Conservation (phyloP, 495 filamentous ascomycete species). For the Bryoglossum gracile region DNA sequence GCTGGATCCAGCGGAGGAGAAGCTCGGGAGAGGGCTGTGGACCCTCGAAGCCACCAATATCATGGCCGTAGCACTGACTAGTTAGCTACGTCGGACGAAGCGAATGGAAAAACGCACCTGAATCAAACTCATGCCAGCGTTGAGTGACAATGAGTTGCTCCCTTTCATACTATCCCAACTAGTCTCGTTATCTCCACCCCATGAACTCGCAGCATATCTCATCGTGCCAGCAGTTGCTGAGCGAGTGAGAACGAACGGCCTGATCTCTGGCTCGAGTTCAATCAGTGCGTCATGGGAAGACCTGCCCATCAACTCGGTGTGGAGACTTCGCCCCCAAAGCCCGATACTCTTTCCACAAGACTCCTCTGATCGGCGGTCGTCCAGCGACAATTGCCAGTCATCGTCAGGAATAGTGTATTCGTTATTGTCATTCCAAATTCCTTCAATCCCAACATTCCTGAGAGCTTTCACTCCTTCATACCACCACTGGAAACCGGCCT, state of each 20-base stretch:
- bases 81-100: not conserved
- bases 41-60: conserved; percentile 68
- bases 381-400: conserved; percentile 50
- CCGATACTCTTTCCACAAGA: conserved; percentile 36
- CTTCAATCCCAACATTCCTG: conserved; percentile 54
- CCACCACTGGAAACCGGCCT: conserved; percentile 61
- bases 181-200: conserved; percentile 60
- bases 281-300: conserved; percentile 56
- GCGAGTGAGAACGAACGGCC: conserved; percentile 60
- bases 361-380: not conserved
- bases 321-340: conserved; percentile 55
- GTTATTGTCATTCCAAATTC: conserved; percentile 73
- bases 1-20: conserved; percentile 62
- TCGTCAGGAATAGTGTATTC: conserved; percentile 62
- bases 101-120: conserved; percentile 30
- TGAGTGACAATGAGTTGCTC: conserved; percentile 56
- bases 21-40: conserved; percentile 61
- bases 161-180: conserved; percentile 65
- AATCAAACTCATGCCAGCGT: conserved; percentile 57
- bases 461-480: conserved; percentile 54
- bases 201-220: conserved; percentile 57
- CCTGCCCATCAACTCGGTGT: conserved; percentile 61
- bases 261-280: conserved; percentile 43
- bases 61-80: conserved; percentile 54
- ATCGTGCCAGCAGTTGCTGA: conserved; percentile 62